Base-by-base conservation (phyloP, 2,329 filamentous ascomycete species). In the Pseudomassariella vexata region DNA sequence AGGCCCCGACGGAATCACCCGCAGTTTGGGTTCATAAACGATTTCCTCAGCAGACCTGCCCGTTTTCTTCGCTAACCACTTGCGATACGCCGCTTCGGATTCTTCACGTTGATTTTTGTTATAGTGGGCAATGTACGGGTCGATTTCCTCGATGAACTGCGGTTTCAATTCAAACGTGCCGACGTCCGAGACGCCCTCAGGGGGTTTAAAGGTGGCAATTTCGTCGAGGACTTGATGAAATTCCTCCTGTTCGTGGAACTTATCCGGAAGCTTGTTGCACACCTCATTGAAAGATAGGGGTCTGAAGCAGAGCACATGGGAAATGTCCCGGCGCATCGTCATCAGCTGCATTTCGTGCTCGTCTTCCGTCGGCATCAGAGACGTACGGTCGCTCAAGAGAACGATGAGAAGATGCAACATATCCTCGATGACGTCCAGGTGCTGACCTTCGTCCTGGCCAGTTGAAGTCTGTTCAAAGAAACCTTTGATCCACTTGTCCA, bases 21-120 rank as follows among this genome's bases (percentile, higher is more conserved):
- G 78, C 28, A 95, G 70, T 47, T 80, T 86, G 1, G 94, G 89
- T 57, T 96, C 90, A 53, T 86, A 95, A 3, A 96, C 88, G 37
- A 96, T 80, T 33, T 95, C 88, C 24, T 86, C 79, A 2, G 75
- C 65, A 25, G 80, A 70, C 53, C 89, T 88, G 12, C 89, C 88
- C 1, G 82, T 87, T 60, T 85, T 88, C 62, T 88, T 88, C 9
- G 88, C 85, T 66, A 92, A 79, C 67, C 85, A 83, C 49, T 83
- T 82, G 47, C 83, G 87, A 63, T 92, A 95, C 3, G 88, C 83
- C 45, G 76, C 80, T 58, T 98, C 92, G 0, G 90, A 87, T 56
- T 98, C 92, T 52, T 98, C 92, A 30, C 92, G 78, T 56, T 96
- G 90, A 49, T 98, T 98, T 53, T 95, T 94, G 50, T 81, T 94